Evolutionary conservation across 169 alveolate species (phyloP).

Genomic region (Ichthyophthirius multifiliis): DNA sequence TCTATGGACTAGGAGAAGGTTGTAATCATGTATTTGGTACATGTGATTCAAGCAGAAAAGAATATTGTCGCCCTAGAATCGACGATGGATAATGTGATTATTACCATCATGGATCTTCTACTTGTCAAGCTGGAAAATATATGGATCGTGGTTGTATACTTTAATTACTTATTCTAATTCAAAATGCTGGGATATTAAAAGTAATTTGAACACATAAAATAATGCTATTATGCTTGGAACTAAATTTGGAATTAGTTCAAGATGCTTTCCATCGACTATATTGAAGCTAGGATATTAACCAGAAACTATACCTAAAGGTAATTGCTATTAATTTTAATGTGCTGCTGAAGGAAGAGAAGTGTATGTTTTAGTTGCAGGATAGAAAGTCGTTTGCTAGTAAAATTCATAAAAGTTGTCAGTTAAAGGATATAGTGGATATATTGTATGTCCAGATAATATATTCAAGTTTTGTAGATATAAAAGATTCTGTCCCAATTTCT

Average conservation of each 20-base stretch:
- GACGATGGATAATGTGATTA: neutral
- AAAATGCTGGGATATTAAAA: neutral
- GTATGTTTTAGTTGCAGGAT: neutral
- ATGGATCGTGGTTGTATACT: neutral
- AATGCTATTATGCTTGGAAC: neutral
- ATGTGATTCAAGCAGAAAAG: neutral
- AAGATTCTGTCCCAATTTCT: neutral
- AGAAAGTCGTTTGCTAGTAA: neutral
- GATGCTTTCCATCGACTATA: no score
- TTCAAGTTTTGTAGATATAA: neutral
- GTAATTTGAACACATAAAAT: neutral
- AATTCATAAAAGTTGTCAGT: neutral
- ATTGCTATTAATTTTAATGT: neutral
- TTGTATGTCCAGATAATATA: neutral
- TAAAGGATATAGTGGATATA: neutral
- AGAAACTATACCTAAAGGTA: no score
- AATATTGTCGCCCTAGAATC: neutral
- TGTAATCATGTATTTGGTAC: neutral
- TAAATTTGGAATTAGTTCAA: neutral
- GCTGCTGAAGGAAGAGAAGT: neutral
- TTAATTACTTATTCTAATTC: neutral
- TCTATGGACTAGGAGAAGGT: neutral
- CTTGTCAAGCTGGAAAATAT: neutral
- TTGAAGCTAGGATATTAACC: no score
- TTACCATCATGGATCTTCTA: neutral